Conservation (phyloP, 2,329 filamentous ascomycete genomes). For the Paecilomyces formosus region DNA sequence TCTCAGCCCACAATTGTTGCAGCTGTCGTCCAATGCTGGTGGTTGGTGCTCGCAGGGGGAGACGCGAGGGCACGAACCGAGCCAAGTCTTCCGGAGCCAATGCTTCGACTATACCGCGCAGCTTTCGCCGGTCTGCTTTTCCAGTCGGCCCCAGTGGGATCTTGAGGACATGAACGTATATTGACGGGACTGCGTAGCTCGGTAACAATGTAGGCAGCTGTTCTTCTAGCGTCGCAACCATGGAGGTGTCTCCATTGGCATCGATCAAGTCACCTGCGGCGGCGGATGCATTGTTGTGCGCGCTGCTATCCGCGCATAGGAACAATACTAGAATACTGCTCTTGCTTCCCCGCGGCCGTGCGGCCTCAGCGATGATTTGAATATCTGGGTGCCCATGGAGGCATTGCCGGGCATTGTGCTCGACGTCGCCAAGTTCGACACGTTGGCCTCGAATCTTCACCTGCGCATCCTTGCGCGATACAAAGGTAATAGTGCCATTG, state of each 20-base stretch:
- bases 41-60: too few species aligned
- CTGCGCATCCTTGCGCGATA: constrained; percentile 23
- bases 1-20: too few species aligned
- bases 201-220: neutral
- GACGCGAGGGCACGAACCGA: too few species aligned
- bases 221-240: neutral
- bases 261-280: constrained; percentile 10
- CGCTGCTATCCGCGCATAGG: too few species aligned
- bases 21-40: too few species aligned
- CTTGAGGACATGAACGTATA: neutral
- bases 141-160: neutral
- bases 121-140: neutral
- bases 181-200: neutral
- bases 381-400: neutral
- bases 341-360: neutral
- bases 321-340: neutral
- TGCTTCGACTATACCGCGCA: neutral
- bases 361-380: constrained; percentile 35
- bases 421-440: constrained; percentile 21
- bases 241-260: constrained; percentile 14
- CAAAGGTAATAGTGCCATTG: constrained; percentile 17
- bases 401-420: constrained; percentile 6
- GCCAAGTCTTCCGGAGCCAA: too few species aligned
- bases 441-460: constrained; percentile 24
- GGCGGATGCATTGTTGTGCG: too few species aligned